Base-by-base conservation (phyloP, 768 basidiomycete species). In the Paxillus rubicundulus region DNA sequence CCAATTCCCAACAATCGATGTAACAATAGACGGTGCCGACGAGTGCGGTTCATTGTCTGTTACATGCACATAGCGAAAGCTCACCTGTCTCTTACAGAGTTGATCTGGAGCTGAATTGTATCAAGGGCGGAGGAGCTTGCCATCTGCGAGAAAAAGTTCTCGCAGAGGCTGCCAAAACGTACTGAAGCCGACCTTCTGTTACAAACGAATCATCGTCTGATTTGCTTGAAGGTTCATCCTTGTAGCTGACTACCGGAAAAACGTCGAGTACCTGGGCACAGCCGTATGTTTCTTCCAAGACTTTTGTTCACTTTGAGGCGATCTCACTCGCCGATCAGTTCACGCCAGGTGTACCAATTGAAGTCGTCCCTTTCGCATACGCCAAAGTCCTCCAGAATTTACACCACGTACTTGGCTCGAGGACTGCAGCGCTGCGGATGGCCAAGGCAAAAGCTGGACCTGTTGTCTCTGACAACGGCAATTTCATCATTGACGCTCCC, bases 11-110 rank as follows among this genome's bases (percentile, higher is more conserved):
- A 75, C 77, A 2, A 87, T 98, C 49, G 97, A 99, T 62, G 91
- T 98, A n/a, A 98, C 95, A 1, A 84, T 99, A 39, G 97, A 99
- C 65, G 96, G 96, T 40, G 96, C 96, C 3, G 96, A 98, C 57
- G 96, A 98, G 92, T 95, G 59, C 58, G 90, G 70, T 1, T 8
- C 33, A 21, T 36, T 34, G 9, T 17, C 20, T 36, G 44, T 43
- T 13, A 6, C 42, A 10, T 20, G 4, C 4, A 24, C 17, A 17
- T 9, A 28, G 51, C 17, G 52, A 18, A 14, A 44, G 40, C 27
- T 27, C 1, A 24, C 21, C 30, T 37, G 5, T 5, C 33, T 21
- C 12, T 42, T 41, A 28, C 65, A 96, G 94, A 72, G 92, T 97
- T 20, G 94, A 98, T 68, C 70, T 77, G 38, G 70, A 82, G 37